Conservation (phyloP, 768 basidiomycete genomes). For the Pleurotus salmoneostramineus region DNA sequence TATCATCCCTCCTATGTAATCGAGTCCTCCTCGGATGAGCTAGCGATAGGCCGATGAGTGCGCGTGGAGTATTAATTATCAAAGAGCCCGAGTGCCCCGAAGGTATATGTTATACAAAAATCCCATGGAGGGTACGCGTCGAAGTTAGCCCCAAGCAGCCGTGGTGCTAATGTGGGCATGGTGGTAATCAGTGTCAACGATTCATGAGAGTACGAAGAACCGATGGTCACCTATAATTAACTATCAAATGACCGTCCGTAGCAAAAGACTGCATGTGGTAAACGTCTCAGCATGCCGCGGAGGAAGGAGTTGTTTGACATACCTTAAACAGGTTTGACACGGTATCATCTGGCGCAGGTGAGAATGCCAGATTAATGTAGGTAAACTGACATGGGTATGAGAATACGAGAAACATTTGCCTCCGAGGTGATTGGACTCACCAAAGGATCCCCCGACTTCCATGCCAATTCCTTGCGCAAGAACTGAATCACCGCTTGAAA, state of each 20-base stretch:
- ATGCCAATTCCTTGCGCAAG: slow-evolving; percentile 81
- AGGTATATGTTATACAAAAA: too few species aligned
- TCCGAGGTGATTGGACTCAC: slow-evolving; percentile 37
- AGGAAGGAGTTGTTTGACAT: slow-evolving; percentile 2
- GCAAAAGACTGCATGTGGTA: slow-evolving; percentile 59
- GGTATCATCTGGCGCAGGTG: slow-evolving; percentile 78
- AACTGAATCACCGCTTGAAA: slow-evolving; percentile 96
- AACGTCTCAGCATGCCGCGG: background rate
- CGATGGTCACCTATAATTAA: slow-evolving; percentile 76
- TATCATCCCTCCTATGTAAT: too few species aligned
- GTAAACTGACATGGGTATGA: slow-evolving; percentile 42
- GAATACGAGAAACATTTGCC: slow-evolving; percentile 11
- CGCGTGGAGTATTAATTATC: too few species aligned
- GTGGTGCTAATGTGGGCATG: slow-evolving; percentile 40
- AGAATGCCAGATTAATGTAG: slow-evolving; percentile 68
- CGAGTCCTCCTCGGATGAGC: too few species aligned
- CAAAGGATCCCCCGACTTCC: slow-evolving; percentile 81
- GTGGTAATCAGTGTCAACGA: background rate
- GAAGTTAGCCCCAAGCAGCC: slow-evolving; percentile 55
- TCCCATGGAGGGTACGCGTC: too few species aligned
- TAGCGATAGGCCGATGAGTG: too few species aligned
- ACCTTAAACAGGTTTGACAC: slow-evolving; percentile 77
- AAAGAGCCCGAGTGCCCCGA: too few species aligned
- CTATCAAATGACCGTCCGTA: slow-evolving; percentile 85
- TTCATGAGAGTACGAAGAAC: background rate